Evolutionary conservation across 306 rosid genomes (phyloP).

Genomic region (Purshia tridentata): DNA sequence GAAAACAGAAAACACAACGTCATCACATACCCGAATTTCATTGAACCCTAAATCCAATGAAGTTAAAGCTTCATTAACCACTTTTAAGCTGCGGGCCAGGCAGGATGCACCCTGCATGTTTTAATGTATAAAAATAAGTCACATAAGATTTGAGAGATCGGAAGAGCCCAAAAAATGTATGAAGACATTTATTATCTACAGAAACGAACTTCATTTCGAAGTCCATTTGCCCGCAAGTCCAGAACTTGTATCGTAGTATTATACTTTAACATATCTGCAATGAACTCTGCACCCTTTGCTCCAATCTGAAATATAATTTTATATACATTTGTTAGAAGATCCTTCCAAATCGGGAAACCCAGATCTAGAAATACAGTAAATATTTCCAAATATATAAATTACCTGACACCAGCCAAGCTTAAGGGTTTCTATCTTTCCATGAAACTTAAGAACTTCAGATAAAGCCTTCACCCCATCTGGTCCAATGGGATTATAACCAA

Average conservation of each 20-base stretch:
- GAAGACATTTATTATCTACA: not conserved
- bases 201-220: conserved; percentile 77
- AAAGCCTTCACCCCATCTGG: conserved; percentile 92
- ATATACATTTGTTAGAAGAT: conserved; percentile 4
- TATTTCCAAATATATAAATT: conserved; percentile 7
- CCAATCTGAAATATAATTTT: conserved; percentile 60
- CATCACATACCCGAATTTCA: conserved; percentile 77
- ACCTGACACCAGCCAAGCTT: conserved; percentile 99
- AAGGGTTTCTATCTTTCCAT: conserved; percentile 76
- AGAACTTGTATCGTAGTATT: conserved; percentile 79
- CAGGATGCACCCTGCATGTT: conserved; percentile 77
- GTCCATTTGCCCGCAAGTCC: conserved; percentile 91
- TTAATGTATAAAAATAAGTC: conserved; percentile 11
- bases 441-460: conserved; percentile 86
- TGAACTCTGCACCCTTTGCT: conserved; percentile 85
- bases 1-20: not conserved
- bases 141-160: conserved; percentile 17
- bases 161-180: not conserved
- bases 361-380: not conserved
- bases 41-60: conserved; percentile 90
- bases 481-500: conserved; percentile 93
- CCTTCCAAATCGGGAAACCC: not conserved
- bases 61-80: conserved; percentile 92
- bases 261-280: conserved; percentile 88
- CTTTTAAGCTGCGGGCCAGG: conserved; percentile 97